Evolutionary conservation across 768 basidiomycete species (phyloP), one percentile per base, ranked within the genome.

Genomic region (Leccinum longicurvipes): DNA sequence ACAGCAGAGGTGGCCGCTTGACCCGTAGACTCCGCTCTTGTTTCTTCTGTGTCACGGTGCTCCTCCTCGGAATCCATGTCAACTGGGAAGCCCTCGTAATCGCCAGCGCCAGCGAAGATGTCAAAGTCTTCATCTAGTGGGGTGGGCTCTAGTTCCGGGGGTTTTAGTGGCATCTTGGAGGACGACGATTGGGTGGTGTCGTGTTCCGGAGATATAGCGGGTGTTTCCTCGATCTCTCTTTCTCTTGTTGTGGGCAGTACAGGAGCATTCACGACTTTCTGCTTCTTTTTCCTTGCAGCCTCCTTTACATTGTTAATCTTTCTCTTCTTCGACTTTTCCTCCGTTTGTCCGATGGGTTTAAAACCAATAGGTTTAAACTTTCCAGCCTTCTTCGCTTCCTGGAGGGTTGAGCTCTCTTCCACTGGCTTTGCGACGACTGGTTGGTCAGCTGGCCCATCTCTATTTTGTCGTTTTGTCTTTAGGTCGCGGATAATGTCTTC

Each of bases 71-170:
- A 78, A 29, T 80, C 83, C 19, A 82, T 80, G 48, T 82, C 82
- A 21, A 77, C 83, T 4, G 73, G 80, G 7, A 89, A 67, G 1
- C 89, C 89, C 50, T 87, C 79, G 65, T 95, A 97, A 48, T 91
- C 91, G 9, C 87, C 93, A 5, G 83, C 90, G 51, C 76, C 93
- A 2, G 84, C 89, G 67, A 97, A 97, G 42, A 97, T 95, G 66
- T 96, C 89, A 41, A 91, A 81, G 51, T 91, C 84, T 19, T 83
- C 84, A n/a, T 76, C 58, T 6, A 75, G 71, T 55, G 68, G 61
- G 6, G 65, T 57, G 6, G 54, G 58, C 29, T 65, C 68, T 0
- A 29, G 57, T 48, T 66, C 60, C 29, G 52, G 54, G 28, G n/a
- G 62, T 12, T 50, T 62, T 51, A 17, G 45, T 2, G 17, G 19